Evolutionary conservation across 768 basidiomycete genomes (phyloP), one percentile per base, ranked within the genome.

Genomic region (Lactifluus hygrophoroides): DNA sequence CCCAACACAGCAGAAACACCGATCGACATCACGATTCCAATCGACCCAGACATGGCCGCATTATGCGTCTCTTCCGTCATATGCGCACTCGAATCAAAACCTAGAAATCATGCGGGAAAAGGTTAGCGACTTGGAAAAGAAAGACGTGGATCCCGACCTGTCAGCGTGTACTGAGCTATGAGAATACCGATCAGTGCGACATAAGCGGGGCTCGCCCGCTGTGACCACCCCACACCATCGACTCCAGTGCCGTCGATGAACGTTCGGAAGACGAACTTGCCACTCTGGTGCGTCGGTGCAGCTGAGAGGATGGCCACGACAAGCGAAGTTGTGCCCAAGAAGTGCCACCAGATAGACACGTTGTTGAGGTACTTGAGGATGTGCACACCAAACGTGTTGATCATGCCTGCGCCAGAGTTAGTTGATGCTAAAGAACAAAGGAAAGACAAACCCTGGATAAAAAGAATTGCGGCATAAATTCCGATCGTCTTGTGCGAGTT

Each of bases 31-130:
- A 87, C 67, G 56, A 87, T 86, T 1, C 85, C 85, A 27, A 84
- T 78, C 28, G 79, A 77, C 1, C 84, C 86, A 42, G 85, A 80
- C 78, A 79, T 83, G 23, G 72, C 72, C 21, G 72, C 72, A 64
- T 80, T 86, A 48, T 72, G 80, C 0, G 88, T 91, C 70, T 91
- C 88, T 70, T 90, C 88, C 0, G 84, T 85, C 85, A 87, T 85
- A 82, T 85, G 57, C 51, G 86, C 79, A 67, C 85, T 80, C 16
- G 86, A 87, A 65, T 89, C 86, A 67, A 86, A 89, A 2, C 85
- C 85, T 84, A 49, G 5, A 42, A 63, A 21, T n/a, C 6, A 3
- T n/a, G n/a, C n/a, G n/a, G 25, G 40, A 48, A 16, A 21, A 54
- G 27, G n/a, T 23, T n/a, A 4, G 25, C 56, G 32, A 13, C 10